Evolutionary conservation across 306 rosid species (phyloP), one percentile per base, ranked within the genome.

Genomic region (Aeschynomene evenia): DNA sequence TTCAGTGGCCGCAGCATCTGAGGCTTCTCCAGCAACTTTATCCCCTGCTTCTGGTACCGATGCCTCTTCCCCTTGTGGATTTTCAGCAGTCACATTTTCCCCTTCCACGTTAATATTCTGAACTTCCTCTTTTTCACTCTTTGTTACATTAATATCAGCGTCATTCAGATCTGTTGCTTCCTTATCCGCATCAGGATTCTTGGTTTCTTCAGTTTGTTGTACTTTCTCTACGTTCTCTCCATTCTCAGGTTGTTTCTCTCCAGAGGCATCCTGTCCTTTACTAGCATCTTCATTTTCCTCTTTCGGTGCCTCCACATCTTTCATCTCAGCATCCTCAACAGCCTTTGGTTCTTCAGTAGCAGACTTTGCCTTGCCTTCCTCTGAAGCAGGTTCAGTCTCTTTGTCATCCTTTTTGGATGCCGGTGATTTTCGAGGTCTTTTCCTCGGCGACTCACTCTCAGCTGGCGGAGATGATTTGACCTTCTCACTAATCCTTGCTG

Each of bases 401-500:
- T 85, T 85, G 64, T 13, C 66, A 56, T 82, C 95, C 68, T 87
- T 79, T 56, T 67, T 90, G 15, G 92, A 77, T 3, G 84, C 89
- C 0, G 88, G 80, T 29, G 96, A 87, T 70, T 79, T 88, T 26
- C 91, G 85, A 64, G 91, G 6, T 2, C 97, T 85, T 75, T 94
- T 94, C 82, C 79, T 91, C 0, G 79, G 88, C 42, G 97, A 71
- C 50, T 84, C 92, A 4, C 24, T 75, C 79, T 84, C 81, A 9
- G 60, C 51, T 3, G 96, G 84, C 0, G 98, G 89, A 65, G 89
- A 78, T 21, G 78, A 64, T 64, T 94, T 90, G 76, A 73, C 89
- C 87, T 83, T 94, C 84, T 83, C 95, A 3, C 91, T 85, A 66
- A 94, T 91, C 84, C 99, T 84, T 6, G 89, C 82, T 0, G 99